Conservation (phyloP, 345 rosid species). For the Xanthoceras sorbifolium region DNA sequence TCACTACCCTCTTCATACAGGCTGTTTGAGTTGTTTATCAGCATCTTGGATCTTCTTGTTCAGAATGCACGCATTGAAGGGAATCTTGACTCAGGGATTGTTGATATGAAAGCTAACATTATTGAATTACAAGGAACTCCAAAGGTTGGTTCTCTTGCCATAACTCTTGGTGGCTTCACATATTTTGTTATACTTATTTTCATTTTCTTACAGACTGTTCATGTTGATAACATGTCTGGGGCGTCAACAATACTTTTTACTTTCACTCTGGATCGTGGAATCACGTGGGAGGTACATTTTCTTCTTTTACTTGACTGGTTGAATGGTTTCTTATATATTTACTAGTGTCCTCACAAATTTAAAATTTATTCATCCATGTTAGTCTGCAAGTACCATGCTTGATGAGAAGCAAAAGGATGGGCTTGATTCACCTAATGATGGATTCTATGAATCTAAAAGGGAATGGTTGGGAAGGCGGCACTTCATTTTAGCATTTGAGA, state of each 20-base stretch:
- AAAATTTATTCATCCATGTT: slow-evolving; percentile 23
- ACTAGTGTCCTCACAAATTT: neutral
- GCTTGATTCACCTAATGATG: slow-evolving; percentile 76
- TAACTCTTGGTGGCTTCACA: slow-evolving; percentile 23
- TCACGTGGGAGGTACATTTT: slow-evolving; percentile 81
- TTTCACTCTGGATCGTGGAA: slow-evolving; percentile 89
- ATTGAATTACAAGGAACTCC: slow-evolving; percentile 82
- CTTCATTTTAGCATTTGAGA: slow-evolving; percentile 86
- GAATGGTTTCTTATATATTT: slow-evolving; percentile 3
- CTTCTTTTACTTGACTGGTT: slow-evolving; percentile 6
- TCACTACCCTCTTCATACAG: slow-evolving; percentile 43
- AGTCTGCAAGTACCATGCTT: slow-evolving; percentile 81
- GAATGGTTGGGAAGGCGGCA: slow-evolving; percentile 97
- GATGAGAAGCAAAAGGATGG: slow-evolving; percentile 82
- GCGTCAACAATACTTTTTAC: slow-evolving; percentile 90
- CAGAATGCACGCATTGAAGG: slow-evolving; percentile 97
- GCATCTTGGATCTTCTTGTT: slow-evolving; percentile 83
- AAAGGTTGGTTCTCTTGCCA: slow-evolving; percentile 58
- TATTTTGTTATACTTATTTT: slow-evolving; percentile 29
- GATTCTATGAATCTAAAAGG: slow-evolving; percentile 95
- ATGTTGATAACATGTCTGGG: slow-evolving; percentile 94
- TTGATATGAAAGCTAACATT: slow-evolving; percentile 89
- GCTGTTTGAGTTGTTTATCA: slow-evolving; percentile 87
- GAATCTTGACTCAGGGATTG: slow-evolving; percentile 90
- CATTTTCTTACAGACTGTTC: slow-evolving; percentile 68